Conservation (phyloP, 2,329 filamentous ascomycete genomes). For the Cyclaneusma minus region DNA sequence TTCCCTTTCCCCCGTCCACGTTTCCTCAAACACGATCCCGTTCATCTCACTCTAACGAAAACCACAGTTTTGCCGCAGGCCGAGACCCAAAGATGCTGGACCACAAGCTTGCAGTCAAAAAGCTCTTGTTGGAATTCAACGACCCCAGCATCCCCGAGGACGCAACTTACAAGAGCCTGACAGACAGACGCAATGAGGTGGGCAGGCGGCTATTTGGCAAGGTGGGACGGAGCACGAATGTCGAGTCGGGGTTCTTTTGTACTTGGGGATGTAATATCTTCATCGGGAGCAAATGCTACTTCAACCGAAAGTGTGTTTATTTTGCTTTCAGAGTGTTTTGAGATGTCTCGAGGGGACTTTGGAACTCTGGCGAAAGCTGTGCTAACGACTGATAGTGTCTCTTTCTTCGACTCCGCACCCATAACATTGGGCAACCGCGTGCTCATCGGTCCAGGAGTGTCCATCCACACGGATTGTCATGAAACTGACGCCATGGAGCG, state of each 20-base stretch:
- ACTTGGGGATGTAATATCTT: slow-evolving; percentile 12
- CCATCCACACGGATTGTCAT: slow-evolving; percentile 56
- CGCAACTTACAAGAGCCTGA: slow-evolving; percentile 8
- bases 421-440: slow-evolving; percentile 25
- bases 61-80: too few relatives aligned
- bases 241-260: slow-evolving; percentile 10
- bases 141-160: slow-evolving; percentile 7
- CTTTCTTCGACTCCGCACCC: slow-evolving; percentile 19
- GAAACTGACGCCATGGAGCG: slow-evolving; percentile 43
- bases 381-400: slow-evolving; percentile 7
- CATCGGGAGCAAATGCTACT: slow-evolving; percentile 8
- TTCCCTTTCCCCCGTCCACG: background rate
- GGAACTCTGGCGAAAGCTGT: slow-evolving; percentile 1
- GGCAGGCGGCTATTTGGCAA: slow-evolving; percentile 7
- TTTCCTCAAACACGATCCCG: background rate
- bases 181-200: slow-evolving; percentile 6
- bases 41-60: too few relatives aligned
- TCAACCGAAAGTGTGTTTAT: slow-evolving; percentile 10
- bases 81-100: slow-evolving; percentile 5
- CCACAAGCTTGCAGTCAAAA: slow-evolving; percentile 5
- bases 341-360: too few relatives aligned
- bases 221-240: slow-evolving; percentile 8
- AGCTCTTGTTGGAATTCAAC: slow-evolving; percentile 8
- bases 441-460: slow-evolving; percentile 53
- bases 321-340: background rate